phyloP scores from a whole-genome alignment of 2,329 filamentous ascomycete species.

The Monosporascus sp. region DNA sequence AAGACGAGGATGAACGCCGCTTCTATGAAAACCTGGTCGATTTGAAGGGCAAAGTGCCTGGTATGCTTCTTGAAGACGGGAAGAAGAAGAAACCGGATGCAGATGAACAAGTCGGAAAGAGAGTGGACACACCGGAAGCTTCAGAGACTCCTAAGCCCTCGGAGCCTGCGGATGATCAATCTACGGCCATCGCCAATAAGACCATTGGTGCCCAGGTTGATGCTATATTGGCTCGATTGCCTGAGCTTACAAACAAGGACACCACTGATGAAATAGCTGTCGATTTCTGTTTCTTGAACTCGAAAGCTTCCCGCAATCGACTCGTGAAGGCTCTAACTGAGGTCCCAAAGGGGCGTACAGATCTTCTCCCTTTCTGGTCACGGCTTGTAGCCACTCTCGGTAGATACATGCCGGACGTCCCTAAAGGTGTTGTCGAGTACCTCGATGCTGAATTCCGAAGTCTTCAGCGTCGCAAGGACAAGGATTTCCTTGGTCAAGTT shows the following conservation, averaged over 20 bases:
- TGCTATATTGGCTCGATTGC: slow-evolving; percentile 78
- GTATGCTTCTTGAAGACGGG: slow-evolving; percentile 84
- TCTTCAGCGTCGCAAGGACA: slow-evolving; percentile 91
- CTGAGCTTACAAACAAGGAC: slow-evolving; percentile 88
- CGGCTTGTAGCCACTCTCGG: slow-evolving; percentile 88
- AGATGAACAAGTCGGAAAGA: slow-evolving; percentile 80
- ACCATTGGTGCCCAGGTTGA: slow-evolving; percentile 97
- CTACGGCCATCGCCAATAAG: slow-evolving; percentile 94
- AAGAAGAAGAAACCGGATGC: slow-evolving; percentile 87
- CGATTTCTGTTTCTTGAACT: slow-evolving; percentile 97
- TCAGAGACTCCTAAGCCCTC: slow-evolving; percentile 44
- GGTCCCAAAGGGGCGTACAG: slow-evolving; percentile 87
- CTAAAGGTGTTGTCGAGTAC: slow-evolving; percentile 84
- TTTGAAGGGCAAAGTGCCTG: slow-evolving; percentile 90
- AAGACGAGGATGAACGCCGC: slow-evolving; percentile 93
- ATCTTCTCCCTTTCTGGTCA: slow-evolving; percentile 87
- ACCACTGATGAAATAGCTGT: slow-evolving; percentile 86
- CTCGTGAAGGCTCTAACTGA: slow-evolving; percentile 91
- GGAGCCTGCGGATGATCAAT: slow-evolving; percentile 68
- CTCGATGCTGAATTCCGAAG: slow-evolving; percentile 96
- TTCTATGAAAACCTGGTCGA: slow-evolving; percentile 98
- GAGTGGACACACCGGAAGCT: slow-evolving; percentile 50
- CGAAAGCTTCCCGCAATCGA: slow-evolving; percentile 92
- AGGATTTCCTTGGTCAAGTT: slow-evolving; percentile 93
- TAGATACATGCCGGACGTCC: slow-evolving; percentile 90